Conservation (phyloP, 2,329 filamentous ascomycete genomes). For the Monosporascus sp. region DNA sequence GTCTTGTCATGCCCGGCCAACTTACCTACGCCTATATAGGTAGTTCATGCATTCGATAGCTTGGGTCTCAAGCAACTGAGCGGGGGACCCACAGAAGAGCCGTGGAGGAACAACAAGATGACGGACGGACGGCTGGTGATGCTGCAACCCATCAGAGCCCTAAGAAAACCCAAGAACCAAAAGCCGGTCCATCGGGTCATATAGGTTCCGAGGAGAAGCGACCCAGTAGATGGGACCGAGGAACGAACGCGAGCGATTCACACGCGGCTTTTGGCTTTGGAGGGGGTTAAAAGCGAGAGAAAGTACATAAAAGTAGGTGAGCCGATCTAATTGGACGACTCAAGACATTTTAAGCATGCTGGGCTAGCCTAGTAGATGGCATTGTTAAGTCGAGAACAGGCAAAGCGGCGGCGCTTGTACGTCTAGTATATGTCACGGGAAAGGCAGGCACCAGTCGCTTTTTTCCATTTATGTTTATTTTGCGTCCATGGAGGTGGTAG, state of each 20-base stretch:
- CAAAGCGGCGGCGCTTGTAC: conserved; percentile 4
- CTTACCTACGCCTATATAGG: conserved; percentile 1
- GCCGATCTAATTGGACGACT: background rate
- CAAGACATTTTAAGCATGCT: background rate
- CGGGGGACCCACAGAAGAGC: background rate
- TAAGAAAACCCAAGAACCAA: conserved; percentile 12
- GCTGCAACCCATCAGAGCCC: conserved; percentile 5
- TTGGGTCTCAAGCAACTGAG: background rate
- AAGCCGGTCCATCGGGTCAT: conserved; percentile 19
- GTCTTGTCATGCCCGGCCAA: conserved; percentile 7
- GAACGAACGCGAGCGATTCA: conserved; percentile 24
- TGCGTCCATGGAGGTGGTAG: too few relatives aligned
- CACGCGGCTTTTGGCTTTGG: conserved; percentile 1
- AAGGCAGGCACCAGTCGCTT: background rate
- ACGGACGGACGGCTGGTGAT: conserved; percentile 3
- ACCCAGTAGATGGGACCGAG: conserved; percentile 17
- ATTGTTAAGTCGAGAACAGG: background rate
- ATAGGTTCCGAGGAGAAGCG: conserved; percentile 15
- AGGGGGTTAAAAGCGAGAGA: conserved; percentile 2
- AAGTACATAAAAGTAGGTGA: background rate
- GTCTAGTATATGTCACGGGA: background rate
- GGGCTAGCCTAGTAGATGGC: background rate
- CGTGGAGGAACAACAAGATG: background rate
- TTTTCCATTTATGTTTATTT: conserved; percentile 1
- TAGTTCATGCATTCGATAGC: background rate